Evolutionary conservation across 257 asterid species (phyloP), one percentile per base, ranked within the genome.

Genomic region (Rhazya stricta): DNA sequence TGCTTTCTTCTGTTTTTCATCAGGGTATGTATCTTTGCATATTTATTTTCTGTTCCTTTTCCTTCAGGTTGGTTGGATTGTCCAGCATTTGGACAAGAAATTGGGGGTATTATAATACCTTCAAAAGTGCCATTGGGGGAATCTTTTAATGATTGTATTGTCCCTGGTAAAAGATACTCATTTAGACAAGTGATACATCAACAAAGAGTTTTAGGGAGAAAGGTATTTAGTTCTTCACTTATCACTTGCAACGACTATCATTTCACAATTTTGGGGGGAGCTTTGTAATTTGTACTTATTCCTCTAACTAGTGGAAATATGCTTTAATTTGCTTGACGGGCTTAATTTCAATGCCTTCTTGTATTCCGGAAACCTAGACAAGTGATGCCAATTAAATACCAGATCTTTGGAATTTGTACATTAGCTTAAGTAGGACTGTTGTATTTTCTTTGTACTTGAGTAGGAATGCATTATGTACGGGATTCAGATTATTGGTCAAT

Each of bases 111-210:
- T 8, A 80, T 95, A 81, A 84, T 95, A 82, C 99, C 99, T 79
- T 95, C 99, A 75, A 95, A 95, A 80, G 99, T 93, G 73, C 99
- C 99, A 41, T 77, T 95, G 79, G 96, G 89, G 60, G 99, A 95
- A 84, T 57, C 91, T 50, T 95, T 88, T 85, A 91, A 91, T 79
- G 96, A 85, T 61, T 74, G 75, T 76, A 75, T 92, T 79, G 76
- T 43, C 74, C 99, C 96, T 50, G 98, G 99, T 81, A 92, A 84
- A 86, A 89, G 99, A 89, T 95, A 91, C 90, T 91, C 99, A 21
- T 89, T 78, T 80, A 90, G 81, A 87, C 97, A 95, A 90, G 97
- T 93, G 86, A 65, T 90, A 74, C 96, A 88, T 81, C 90, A 84
- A 77, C 99, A 91, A 73, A 89, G 91, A 85, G 94, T 88, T 74